A percentile compares a stretch with the other conserved stretches of the same genome.
phyloP scores from a whole-genome alignment of 306 rosid species.

The Cicer judaicum region DNA sequence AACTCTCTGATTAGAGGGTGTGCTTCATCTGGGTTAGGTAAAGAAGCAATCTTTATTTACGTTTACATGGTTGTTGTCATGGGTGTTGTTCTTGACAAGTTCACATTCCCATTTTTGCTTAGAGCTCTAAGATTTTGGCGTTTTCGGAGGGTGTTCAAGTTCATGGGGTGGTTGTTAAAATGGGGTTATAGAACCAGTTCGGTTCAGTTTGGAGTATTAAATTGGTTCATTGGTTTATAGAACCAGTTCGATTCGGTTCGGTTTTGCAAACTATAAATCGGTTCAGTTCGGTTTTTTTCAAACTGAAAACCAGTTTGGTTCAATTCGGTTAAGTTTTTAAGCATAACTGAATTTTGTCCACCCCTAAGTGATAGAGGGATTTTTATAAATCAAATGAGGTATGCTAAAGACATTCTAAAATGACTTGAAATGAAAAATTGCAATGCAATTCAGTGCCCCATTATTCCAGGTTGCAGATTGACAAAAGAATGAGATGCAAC shows the following conservation, averaged over 20 bases:
- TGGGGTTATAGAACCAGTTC: conserved; percentile 49
- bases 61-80: conserved; percentile 51
- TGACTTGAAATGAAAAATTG: neutral
- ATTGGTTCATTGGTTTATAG: no score
- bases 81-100: conserved; percentile 72
- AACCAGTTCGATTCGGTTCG: no score
- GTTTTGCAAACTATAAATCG: no score
- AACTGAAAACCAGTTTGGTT: no score
- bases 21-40: conserved; percentile 60
- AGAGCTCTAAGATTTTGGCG: conserved; percentile 66
- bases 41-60: conserved; percentile 58
- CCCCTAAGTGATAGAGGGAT: no score
- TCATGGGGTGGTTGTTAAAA: conserved; percentile 65
- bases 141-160: conserved; percentile 64
- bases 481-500: neutral
- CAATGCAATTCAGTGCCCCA: neutral
- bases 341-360: no score
- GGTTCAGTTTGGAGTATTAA: no score
- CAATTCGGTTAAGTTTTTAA: no score
- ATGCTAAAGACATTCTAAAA: neutral
- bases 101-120: conserved; percentile 67
- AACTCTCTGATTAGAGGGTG: conserved; percentile 72
- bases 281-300: no score
- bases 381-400: no score
- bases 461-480: neutral